Evolutionary conservation across 2,329 filamentous ascomycete species (phyloP), one percentile per base, ranked within the genome.

Genomic region (Raffaelea ambrosiae): DNA sequence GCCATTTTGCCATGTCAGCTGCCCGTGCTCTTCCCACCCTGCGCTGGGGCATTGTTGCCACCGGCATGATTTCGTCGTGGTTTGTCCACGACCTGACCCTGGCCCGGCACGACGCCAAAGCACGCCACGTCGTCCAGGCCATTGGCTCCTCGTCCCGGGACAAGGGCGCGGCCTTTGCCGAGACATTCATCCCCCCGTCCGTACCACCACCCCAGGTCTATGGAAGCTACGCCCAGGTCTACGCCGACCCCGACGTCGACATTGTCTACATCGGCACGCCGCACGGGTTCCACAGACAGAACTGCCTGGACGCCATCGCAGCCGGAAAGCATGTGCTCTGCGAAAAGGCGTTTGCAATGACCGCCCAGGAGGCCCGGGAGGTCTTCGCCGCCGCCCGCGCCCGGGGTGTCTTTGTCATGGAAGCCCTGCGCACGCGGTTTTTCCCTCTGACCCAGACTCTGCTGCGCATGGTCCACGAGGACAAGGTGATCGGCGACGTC

Each of bases 401-500:
- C 23, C 66, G 66, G 48, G 63, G 64, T 9, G 63, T 72, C 3
- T 73, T 66, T 47, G 53, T 73, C 21, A 66, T 68, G 59, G 70
- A 73, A 53, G 70, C 68, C 11, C 66, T 72, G 64, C 71, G 69
- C 70, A 66, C 65, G 3, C 64, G 69, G 11, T 67, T 67, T 56
- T 67, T 61, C 18, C 67, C 70, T 0, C 53, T 72, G 2, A 58
- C 66, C 2, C 56, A 54, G 33, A 56, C 59, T 5, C 48, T 72
- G 0, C 60, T 61, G 40, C 55, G 57, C 11, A 39, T 68, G 1
- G 47, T 73, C 0, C 64, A 70, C 43, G 56, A 64, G 18, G 64
- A 72, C 5, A 65, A 64, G 40, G 58, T 53, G 13, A 62, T 72
- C 35, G 68, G 70, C 4, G 57, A 63, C 1, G 58, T 71, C 1